phyloP scores from a whole-genome alignment of 768 basidiomycete species.

The Dentipellis sp. region DNA sequence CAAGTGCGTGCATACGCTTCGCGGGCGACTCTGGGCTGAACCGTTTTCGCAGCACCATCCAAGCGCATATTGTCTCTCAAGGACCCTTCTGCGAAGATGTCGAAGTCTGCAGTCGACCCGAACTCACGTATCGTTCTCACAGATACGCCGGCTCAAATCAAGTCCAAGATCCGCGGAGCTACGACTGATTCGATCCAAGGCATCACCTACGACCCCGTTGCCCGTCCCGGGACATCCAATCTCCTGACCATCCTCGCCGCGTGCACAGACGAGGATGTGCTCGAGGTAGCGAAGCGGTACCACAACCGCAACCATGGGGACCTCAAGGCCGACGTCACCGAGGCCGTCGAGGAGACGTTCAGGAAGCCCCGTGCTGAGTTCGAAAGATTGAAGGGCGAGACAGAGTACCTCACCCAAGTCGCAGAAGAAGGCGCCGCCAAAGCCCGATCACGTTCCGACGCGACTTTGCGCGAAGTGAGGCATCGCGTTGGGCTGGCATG shows the following conservation, averaged over 20 bases:
- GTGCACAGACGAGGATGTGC: conserved; percentile 42
- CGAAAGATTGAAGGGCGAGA: conserved; percentile 50
- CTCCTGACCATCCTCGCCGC: conserved; percentile 73
- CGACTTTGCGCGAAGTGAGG: conserved; percentile 63
- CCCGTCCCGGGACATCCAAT: conserved; percentile 80
- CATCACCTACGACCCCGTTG: conserved; percentile 71
- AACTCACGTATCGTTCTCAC: conserved; percentile 82
- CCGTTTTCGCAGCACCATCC: conserved; percentile 48
- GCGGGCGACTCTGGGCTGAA: not conserved
- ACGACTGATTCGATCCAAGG: conserved; percentile 76
- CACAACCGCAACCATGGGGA: conserved; percentile 47
- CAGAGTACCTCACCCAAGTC: conserved; percentile 49
- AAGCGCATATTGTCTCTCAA: conserved; percentile 80
- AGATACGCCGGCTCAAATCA: conserved; percentile 54
- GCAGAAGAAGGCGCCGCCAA: conserved; percentile 52
- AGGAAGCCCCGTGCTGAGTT: conserved; percentile 62
- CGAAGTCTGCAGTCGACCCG: conserved; percentile 77
- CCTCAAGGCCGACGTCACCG: conserved; percentile 68
- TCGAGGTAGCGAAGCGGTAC: conserved; percentile 40
- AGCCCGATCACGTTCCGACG: conserved; percentile 51
- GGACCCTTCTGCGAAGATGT: conserved; percentile 88
- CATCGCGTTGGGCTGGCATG: conserved; percentile 47
- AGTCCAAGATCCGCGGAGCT: conserved; percentile 64
- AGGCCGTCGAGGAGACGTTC: conserved; percentile 62
- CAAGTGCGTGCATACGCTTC: conserved; percentile 46